phyloP scores from a whole-genome alignment of 768 basidiomycete species.

The Boletus vermiculosoides region DNA sequence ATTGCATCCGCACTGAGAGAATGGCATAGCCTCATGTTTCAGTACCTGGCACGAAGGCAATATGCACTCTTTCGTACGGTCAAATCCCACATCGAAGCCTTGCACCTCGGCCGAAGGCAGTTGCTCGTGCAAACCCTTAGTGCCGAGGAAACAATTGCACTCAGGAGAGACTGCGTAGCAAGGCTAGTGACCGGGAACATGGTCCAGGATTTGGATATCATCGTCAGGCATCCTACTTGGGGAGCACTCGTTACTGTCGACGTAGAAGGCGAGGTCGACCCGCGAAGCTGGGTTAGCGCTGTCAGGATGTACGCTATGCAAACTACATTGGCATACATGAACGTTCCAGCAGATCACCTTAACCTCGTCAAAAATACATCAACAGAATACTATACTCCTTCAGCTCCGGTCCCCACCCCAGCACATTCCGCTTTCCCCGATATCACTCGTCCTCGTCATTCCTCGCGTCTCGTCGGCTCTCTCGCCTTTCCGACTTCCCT shows the following conservation, averaged over 20 bases:
- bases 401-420: slow-evolving; percentile 53
- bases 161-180: slow-evolving; percentile 84
- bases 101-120: slow-evolving; percentile 90
- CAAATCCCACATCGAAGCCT: slow-evolving; percentile 83
- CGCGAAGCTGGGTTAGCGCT: slow-evolving; percentile 83
- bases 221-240: slow-evolving; percentile 93
- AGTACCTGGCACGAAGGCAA: slow-evolving; percentile 84
- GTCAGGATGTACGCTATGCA: slow-evolving; percentile 93
- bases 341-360: slow-evolving; percentile 43
- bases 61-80: slow-evolving; percentile 88
- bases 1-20: slow-evolving; percentile 95
- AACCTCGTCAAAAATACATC: slow-evolving; percentile 33
- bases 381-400: slow-evolving; percentile 43
- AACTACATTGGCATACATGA: slow-evolving; percentile 74
- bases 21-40: slow-evolving; percentile 92
- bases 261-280: slow-evolving; percentile 77
- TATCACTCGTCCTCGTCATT: slow-evolving; percentile 25
- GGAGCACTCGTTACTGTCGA: slow-evolving; percentile 91
- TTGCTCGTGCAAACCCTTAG: slow-evolving; percentile 85
- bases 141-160: slow-evolving; percentile 76
- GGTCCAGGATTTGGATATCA: slow-evolving; percentile 89
- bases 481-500: slow-evolving; percentile 22
- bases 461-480: slow-evolving; percentile 38
- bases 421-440: slow-evolving; percentile 76
- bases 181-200: slow-evolving; percentile 88